Conservation (phyloP, 345 rosid genomes). For the Firmiana major region DNA sequence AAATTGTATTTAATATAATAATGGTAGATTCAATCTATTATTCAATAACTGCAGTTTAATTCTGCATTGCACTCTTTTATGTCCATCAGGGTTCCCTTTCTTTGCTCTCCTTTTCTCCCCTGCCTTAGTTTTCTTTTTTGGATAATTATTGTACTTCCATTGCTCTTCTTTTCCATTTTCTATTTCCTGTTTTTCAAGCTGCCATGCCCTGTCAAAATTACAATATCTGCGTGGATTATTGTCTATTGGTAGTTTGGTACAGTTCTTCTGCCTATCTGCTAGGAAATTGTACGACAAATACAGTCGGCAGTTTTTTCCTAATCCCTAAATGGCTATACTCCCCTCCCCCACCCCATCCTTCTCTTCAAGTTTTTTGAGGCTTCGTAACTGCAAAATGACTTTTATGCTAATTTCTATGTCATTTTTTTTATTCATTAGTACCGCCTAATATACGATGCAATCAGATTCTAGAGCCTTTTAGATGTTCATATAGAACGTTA, state of each 20-base stretch:
- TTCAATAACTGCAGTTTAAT: background rate
- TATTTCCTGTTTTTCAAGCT: background rate
- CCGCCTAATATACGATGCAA: background rate
- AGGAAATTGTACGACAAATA: background rate
- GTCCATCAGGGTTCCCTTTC: background rate
- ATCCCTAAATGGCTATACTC: background rate
- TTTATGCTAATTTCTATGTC: background rate
- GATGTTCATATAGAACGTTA: background rate
- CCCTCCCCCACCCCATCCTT: background rate
- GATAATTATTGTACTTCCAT: background rate
- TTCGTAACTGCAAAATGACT: background rate
- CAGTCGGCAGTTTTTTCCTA: background rate
- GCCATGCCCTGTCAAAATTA: background rate
- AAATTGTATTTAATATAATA: background rate
- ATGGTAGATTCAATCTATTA: too few species aligned
- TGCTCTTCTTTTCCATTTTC: background rate
- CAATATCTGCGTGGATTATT: background rate
- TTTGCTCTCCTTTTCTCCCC: background rate
- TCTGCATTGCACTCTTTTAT: background rate
- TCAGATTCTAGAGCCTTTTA: background rate
- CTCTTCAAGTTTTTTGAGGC: background rate
- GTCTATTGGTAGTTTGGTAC: background rate
- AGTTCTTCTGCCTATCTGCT: constrained; percentile 1
- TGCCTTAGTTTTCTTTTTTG: background rate
- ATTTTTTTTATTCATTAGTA: background rate